phyloP scores from a whole-genome alignment of 352 stramenopile species.

The Phytophthora palmivora region DNA sequence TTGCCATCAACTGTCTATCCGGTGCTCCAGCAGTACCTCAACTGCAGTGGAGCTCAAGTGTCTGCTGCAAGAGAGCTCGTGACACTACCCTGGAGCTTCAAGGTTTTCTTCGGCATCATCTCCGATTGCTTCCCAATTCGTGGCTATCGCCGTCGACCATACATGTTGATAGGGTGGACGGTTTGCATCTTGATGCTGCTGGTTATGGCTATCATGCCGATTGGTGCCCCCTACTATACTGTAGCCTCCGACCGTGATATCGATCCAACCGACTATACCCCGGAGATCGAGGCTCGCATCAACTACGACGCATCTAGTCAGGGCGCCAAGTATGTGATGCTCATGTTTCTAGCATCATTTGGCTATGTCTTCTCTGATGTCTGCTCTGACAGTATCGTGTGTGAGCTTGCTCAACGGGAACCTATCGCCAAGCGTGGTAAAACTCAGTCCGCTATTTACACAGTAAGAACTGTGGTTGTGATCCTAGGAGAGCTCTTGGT shows the following conservation, averaged over 20 bases:
- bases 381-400: slow-evolving; percentile 28
- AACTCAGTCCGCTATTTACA: slow-evolving; percentile 21
- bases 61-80: slow-evolving; percentile 21
- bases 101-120: slow-evolving; percentile 31
- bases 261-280: slow-evolving; percentile 18
- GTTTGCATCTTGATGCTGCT: slow-evolving; percentile 28
- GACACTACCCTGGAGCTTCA: slow-evolving; percentile 23
- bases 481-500: slow-evolving; percentile 18
- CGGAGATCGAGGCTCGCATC: slow-evolving; percentile 22
- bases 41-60: slow-evolving; percentile 23
- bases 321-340: slow-evolving; percentile 25
- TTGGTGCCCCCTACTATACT: slow-evolving; percentile 21
- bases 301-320: slow-evolving; percentile 17
- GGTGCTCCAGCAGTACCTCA: slow-evolving; percentile 25
- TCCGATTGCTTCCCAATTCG: slow-evolving; percentile 24
- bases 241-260: slow-evolving; percentile 23
- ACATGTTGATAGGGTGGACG: slow-evolving; percentile 29
- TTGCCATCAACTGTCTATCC: slow-evolving; percentile 17
- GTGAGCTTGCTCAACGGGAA: slow-evolving; percentile 21
- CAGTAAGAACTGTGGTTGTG: slow-evolving; percentile 13
- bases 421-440: slow-evolving; percentile 21
- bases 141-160: slow-evolving; percentile 20
- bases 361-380: slow-evolving; percentile 27
- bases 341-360: slow-evolving; percentile 21
- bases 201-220: slow-evolving; percentile 22